Evolutionary conservation across 139 green algal species (phyloP).

Genomic region (Chlorella ohadii): DNA sequence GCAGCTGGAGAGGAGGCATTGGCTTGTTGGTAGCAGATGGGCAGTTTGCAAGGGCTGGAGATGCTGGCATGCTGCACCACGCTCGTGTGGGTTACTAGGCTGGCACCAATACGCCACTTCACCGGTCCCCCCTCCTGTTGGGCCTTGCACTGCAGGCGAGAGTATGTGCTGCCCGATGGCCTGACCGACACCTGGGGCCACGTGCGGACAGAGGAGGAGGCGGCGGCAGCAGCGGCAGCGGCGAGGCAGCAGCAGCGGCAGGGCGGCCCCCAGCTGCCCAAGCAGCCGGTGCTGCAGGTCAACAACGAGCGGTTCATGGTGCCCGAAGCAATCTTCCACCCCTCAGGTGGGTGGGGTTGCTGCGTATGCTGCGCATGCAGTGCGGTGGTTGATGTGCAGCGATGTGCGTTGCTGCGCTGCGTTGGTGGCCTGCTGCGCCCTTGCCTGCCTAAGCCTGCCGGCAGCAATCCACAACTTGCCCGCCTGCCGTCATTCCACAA

Average conservation of each 20-base stretch:
- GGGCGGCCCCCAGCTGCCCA: not conserved
- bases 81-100: no score
- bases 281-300: constrained; percentile 71
- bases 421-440: no score
- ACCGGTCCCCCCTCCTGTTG: no score
- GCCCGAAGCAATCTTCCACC: constrained; percentile 89
- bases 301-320: constrained; percentile 99
- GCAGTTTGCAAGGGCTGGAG: no score
- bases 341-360: constrained; percentile 40
- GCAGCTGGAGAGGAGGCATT: no score
- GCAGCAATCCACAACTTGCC: no score
- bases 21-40: no score
- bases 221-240: constrained; percentile 16
- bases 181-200: constrained; percentile 86
- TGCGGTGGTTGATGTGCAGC: no score
- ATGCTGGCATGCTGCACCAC: no score
- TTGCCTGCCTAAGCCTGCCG: not conserved
- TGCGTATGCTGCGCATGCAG: not conserved
- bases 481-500: not conserved
- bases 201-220: constrained; percentile 47
- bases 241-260: not conserved
- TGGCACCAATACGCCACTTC: no score
- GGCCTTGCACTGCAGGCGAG: constrained; percentile 30
- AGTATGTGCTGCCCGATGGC: constrained; percentile 96
- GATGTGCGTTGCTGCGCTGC: no score